Percentiles rank a stretch among this genome's conserved stretches.
phyloP scores from a whole-genome alignment of 768 basidiomycete species.

The Pisolithus sp. region DNA sequence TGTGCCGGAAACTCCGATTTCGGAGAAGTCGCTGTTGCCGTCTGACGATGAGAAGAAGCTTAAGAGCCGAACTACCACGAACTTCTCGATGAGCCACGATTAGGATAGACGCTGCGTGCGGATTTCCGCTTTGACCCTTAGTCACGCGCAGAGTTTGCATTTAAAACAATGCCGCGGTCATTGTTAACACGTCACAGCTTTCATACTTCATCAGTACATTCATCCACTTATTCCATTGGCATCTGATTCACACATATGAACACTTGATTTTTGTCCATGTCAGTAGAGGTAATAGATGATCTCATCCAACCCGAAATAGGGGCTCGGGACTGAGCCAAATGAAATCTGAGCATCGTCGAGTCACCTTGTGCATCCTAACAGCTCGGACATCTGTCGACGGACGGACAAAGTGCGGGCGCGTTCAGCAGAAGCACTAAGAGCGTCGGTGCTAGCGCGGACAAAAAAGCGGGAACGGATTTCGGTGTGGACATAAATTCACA shows the following conservation, averaged over 20 bases:
- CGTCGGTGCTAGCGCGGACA: conserved; percentile 19
- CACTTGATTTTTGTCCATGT: conserved; percentile 1
- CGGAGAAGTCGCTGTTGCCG: conserved; percentile 11
- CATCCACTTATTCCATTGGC: background rate
- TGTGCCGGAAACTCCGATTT: conserved; percentile 13
- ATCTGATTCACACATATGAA: conserved; percentile 2
- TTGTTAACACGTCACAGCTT: conserved; percentile 3
- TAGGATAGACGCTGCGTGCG: conserved; percentile 7
- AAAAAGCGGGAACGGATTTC: conserved; percentile 1
- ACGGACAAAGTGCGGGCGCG: conserved; percentile 21
- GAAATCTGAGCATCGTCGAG: background rate
- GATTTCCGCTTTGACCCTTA: conserved; percentile 5
- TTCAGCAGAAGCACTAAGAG: background rate
- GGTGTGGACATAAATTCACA: conserved; percentile 20
- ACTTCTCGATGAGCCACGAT: background rate
- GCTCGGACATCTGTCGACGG: too few relatives aligned
- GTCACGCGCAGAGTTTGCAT: conserved; percentile 10
- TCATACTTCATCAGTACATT: conserved; percentile 4
- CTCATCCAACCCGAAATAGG: background rate
- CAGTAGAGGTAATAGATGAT: background rate
- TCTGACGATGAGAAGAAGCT: conserved; percentile 5
- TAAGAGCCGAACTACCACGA: background rate
- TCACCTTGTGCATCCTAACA: too few relatives aligned
- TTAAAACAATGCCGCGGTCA: conserved; percentile 11
- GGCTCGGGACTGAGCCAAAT: background rate